Conservation (phyloP, 2,329 filamentous ascomycete genomes). For the Pezicula carpinea region DNA sequence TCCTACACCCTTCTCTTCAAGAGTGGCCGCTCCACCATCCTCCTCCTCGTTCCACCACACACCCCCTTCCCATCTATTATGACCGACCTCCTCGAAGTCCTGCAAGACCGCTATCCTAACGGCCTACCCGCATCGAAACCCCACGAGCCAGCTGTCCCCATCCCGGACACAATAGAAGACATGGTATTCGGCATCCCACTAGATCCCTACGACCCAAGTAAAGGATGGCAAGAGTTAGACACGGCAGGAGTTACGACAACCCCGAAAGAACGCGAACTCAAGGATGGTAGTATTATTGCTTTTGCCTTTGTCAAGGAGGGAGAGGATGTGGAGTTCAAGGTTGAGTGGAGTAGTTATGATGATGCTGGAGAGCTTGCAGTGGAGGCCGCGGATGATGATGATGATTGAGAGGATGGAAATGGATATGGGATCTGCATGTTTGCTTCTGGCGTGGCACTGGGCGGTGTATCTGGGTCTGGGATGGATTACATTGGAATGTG, state of each 20-base stretch:
- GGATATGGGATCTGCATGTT: no score
- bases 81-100: slow-evolving; percentile 50
- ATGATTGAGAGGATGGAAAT: no score
- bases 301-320: slow-evolving; percentile 34
- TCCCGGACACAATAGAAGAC: slow-evolving; percentile 32
- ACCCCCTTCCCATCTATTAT: slow-evolving; percentile 54
- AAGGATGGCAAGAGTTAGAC: slow-evolving; percentile 43
- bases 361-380: slow-evolving; percentile 15
- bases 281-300: slow-evolving; percentile 34
- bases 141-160: slow-evolving; percentile 28
- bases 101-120: slow-evolving; percentile 52
- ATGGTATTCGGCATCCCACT: slow-evolving; percentile 42
- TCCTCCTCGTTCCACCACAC: slow-evolving; percentile 58
- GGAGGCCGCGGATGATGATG: slow-evolving; percentile 17
- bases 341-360: slow-evolving; percentile 22
- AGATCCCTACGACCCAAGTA: slow-evolving; percentile 41
- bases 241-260: slow-evolving; percentile 30
- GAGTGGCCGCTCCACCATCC: slow-evolving; percentile 65
- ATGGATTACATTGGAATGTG: no score
- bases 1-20: slow-evolving; percentile 67
- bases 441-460: no score
- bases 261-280: slow-evolving; percentile 31
- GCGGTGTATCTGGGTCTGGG: no score
- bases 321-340: slow-evolving; percentile 27
- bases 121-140: slow-evolving; percentile 42